Conservation (phyloP, 2,329 filamentous ascomycete genomes). For the Metarhizium album region DNA sequence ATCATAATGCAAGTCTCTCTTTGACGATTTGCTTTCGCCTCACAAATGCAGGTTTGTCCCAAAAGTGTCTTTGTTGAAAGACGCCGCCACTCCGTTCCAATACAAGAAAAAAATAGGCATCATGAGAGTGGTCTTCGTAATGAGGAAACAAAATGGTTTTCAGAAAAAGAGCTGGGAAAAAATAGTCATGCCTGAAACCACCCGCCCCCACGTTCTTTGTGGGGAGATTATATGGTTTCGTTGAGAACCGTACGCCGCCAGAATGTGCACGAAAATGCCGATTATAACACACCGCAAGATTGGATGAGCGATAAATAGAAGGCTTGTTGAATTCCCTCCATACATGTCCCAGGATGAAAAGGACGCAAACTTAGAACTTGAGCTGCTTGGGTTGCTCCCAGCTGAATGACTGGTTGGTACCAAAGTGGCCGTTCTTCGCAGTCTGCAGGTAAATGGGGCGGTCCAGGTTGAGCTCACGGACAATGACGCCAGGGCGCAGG, state of each 20-base stretch:
- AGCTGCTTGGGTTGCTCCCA: constrained; percentile 98
- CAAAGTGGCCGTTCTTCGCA: constrained; percentile 99
- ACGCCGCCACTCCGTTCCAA: constrained; percentile 28
- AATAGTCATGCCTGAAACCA: constrained; percentile 23
- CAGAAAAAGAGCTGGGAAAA: constrained; percentile 5
- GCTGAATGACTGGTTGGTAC: constrained; percentile 89
- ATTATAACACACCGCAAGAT: constrained; percentile 24
- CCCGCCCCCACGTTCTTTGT: constrained; percentile 21
- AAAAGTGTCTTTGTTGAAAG: constrained; percentile 36
- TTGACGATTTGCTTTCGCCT: constrained; percentile 20
- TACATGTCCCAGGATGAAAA: constrained; percentile 6
- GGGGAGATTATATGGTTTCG: constrained; percentile 28
- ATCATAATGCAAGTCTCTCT: constrained; percentile 29
- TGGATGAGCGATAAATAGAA: constrained; percentile 20
- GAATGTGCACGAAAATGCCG: constrained; percentile 26
- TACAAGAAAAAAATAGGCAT: constrained; percentile 17
- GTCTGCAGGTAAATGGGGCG: constrained; percentile 98
- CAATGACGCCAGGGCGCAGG: constrained; percentile 94
- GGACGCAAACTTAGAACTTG: constrained; percentile 57
- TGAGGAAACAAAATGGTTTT: constrained; percentile 10
- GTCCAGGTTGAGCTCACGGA: constrained; percentile 89
- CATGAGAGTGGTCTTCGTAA: constrained; percentile 16
- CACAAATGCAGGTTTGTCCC: constrained; percentile 27
- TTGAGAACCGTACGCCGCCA: constrained; percentile 36
- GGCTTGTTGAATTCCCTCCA: constrained; percentile 32